Evolutionary conservation across 2,329 filamentous ascomycete genomes (phyloP).

Genomic region (Aspergillus versicolor): DNA sequence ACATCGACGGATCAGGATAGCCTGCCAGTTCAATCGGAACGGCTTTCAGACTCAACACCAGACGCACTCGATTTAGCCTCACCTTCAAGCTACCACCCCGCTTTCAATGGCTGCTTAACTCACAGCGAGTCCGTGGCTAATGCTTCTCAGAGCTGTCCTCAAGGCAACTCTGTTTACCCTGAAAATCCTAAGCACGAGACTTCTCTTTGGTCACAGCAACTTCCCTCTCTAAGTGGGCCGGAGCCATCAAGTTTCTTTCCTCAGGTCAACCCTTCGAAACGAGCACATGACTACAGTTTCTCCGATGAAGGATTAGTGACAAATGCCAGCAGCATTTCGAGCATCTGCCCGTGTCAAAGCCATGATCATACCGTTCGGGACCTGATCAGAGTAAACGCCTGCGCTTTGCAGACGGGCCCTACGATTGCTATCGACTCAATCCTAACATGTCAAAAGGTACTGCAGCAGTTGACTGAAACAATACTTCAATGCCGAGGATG

Average conservation of each 20-base stretch:
- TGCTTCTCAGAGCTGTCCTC: background rate
- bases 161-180: background rate
- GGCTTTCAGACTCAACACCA: background rate
- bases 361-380: slow-evolving; percentile 25
- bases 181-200: slow-evolving; percentile 11
- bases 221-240: background rate
- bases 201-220: slow-evolving; percentile 10
- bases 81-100: background rate
- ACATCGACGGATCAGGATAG: slow-evolving; percentile 6
- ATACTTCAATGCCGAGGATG: slow-evolving; percentile 31
- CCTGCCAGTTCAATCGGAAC: background rate
- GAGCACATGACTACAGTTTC: slow-evolving; percentile 1
- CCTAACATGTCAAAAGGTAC: slow-evolving; percentile 26
- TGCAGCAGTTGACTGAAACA: slow-evolving; percentile 28
- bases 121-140: background rate
- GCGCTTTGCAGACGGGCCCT: slow-evolving; percentile 16
- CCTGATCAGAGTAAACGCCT: slow-evolving; percentile 22
- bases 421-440: slow-evolving; percentile 26
- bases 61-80: background rate
- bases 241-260: background rate
- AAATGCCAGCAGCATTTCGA: background rate
- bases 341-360: slow-evolving; percentile 22
- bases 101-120: background rate
- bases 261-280: slow-evolving; percentile 3
- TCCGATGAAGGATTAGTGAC: slow-evolving; percentile 1